These are phyloP conservation scores for Orbilia javanica DNA, from an alignment of 2,329 filamentous ascomycete genomes.

Conservation along the genomic window DNA sequence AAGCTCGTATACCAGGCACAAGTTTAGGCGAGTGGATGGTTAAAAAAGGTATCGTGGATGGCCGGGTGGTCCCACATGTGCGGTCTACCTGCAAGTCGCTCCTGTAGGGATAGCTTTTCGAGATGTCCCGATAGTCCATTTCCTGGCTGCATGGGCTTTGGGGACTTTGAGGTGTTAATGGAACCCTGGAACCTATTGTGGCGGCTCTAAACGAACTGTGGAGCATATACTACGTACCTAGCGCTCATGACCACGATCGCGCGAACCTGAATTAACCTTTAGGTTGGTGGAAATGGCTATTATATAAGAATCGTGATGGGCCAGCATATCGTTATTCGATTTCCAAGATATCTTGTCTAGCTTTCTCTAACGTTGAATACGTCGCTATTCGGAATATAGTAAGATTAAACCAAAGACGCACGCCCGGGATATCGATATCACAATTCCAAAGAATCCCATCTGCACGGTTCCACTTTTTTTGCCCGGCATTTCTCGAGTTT, in stretches of 20 bases:
- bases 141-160: background rate
- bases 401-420: background rate
- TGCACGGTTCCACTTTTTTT: background rate
- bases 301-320: slow-evolving; percentile 13
- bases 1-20: slow-evolving; percentile 9
- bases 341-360: background rate
- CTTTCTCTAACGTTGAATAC: background rate
- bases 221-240: background rate
- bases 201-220: slow-evolving; percentile 10
- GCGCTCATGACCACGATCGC: slow-evolving; percentile 7
- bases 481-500: background rate
- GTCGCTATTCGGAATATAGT: background rate
- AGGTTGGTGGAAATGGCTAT: background rate
- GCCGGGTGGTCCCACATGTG: background rate
- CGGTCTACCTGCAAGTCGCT: background rate
- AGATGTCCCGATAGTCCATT: too few species aligned
- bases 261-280: background rate
- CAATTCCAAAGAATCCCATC: background rate
- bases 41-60: background rate
- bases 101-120: background rate
- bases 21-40: slow-evolving; percentile 2
- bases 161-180: background rate
- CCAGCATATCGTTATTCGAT: background rate
- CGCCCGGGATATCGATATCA: background rate
- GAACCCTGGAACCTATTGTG: slow-evolving; percentile 1